Percentiles rank a stretch among this genome's conserved stretches.
phyloP scores from a whole-genome alignment of 2,329 filamentous ascomycete species.

The Tolypocladium album region DNA sequence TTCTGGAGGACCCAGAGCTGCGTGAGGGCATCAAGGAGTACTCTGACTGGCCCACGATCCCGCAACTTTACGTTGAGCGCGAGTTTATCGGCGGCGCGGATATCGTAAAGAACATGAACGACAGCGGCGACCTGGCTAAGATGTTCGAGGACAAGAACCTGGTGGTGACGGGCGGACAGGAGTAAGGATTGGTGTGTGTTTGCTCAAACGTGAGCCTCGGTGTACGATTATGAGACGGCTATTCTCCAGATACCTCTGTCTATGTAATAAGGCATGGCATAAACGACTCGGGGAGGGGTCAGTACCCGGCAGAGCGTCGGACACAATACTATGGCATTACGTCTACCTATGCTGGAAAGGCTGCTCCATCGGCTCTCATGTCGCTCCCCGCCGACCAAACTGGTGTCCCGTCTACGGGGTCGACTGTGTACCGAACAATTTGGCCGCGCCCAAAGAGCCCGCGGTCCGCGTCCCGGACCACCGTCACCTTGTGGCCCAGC shows the following conservation, averaged over 20 bases:
- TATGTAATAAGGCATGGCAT: background rate
- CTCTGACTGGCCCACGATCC: conserved; percentile 98
- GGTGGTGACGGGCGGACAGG: conserved; percentile 44
- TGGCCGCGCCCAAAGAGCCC: conserved; percentile 77
- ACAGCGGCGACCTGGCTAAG: conserved; percentile 87
- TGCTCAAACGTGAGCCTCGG: background rate
- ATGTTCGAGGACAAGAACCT: conserved; percentile 86
- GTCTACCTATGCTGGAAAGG: conserved; percentile 35
- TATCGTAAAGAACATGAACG: conserved; percentile 93
- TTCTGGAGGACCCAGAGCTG: conserved; percentile 82
- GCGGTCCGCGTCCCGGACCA: conserved; percentile 55
- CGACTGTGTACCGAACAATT: conserved; percentile 67
- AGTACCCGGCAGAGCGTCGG: background rate
- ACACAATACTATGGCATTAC: background rate
- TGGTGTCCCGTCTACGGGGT: conserved; percentile 53
- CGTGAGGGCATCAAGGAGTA: conserved; percentile 95
- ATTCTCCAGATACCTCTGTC: background rate
- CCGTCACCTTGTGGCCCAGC: conserved; percentile 63
- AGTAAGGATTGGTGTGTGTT: conserved; percentile 20
- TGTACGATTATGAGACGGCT: conserved; percentile 11
- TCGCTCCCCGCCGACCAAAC: conserved; percentile 90
- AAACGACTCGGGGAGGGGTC: background rate
- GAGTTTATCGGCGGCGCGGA: conserved; percentile 98
- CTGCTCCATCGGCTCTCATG: conserved; percentile 69
- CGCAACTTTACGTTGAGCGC: conserved; percentile 88